Evolutionary conservation across 164 flowering plant species (phyloP), one percentile per base, ranked within the genome.

Genomic region (Vitis rotundifolia): DNA sequence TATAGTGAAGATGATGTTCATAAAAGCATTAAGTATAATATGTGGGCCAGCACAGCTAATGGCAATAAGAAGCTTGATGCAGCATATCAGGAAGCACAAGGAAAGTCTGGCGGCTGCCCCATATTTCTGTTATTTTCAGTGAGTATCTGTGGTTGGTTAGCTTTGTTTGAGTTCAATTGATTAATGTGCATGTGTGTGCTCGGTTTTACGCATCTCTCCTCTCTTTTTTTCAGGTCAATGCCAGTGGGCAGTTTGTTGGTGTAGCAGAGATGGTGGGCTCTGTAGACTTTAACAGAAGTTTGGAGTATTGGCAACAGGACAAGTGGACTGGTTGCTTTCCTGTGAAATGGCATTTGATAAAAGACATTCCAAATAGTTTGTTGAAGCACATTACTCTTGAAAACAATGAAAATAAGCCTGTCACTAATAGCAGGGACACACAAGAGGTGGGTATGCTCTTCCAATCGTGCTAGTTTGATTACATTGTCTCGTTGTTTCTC

Each of bases 1-100:
- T 85, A 82, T 65, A 83, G 84, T 66, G 88, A 85, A 71, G 88
- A 85, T 76, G 88, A 85, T 76, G 80, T 82, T 12, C 88, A 85
- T 53, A 85, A 85, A 56, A 77, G 86, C 63, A 76, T 85, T 4
- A 85, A 85, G 56, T 85, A 85, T 57, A 48, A 63, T 70, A 84
- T 80, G 13, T 85, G 88, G 86, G 61, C 88, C 26, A 82, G 86
- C 62, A 85, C 88, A 22, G 75, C 76, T 1, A 82, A 80, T 72
- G 88, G 88, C 9, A 85, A 85, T 71, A 85, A 85, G 72, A 76
- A 76, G 67, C 76, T 79, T 49, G 75, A 79, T 70, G 70, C 77
- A 8, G 79, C 82, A 26, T 79, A 73, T 26, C 62, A n/a, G 26
- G 77, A 70, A 64, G 77, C 82, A 14, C 69, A 76, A 50, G 79